Base-by-base conservation (phyloP, 495 filamentous ascomycete species). In the Pyronema domesticum region DNA sequence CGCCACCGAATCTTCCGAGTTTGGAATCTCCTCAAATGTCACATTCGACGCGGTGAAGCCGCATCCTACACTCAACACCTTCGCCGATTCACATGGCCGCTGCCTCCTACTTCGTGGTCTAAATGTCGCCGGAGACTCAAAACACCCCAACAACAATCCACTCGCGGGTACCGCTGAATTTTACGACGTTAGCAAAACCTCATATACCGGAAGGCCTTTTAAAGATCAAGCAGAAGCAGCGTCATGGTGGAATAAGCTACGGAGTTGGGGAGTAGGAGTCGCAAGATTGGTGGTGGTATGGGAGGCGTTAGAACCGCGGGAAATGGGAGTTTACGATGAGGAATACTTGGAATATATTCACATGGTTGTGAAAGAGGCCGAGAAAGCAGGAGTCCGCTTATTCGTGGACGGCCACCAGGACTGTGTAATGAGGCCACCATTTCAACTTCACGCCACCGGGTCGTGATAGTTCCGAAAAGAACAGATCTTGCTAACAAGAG, bases 361-460 rank as follows among this genome's bases (percentile, higher is more conserved):
- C 46, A 67, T 74, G 37, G 67, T 85, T 7, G 66, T 86, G 37
- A 70, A 79, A 35, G 63, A 81, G 54, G 82, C 82, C 8, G 83
- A 81, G 57, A 63, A 76, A 43, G 81, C 79, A 66, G 76, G 79
- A 15, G 82, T 86, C 62, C 79, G 80, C 58, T 68, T 85, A 23
- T 85, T 84, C 62, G 79, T 86, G 72, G 82, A 86, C 55, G 82
- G 82, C 36, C 82, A 86, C 66, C 82, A 86, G 68, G 82, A 86
- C 70, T 80, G 83, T 59, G 77, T 80, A 71, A 4, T 30, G 19
- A 30, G 23, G 23, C 23, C 23, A 30, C 23, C 23, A 30, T 30
- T 30, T 30, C 23, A 30, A 30, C 23, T 30, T 30, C 23, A 1
- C 23, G 23, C 23, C 23, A 30, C 23, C 23, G 23, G 23, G 23